Evolutionary conservation across 2,329 filamentous ascomycete genomes (phyloP), one percentile per base, ranked within the genome.

Genomic region (Pseudocercospora cruenta): DNA sequence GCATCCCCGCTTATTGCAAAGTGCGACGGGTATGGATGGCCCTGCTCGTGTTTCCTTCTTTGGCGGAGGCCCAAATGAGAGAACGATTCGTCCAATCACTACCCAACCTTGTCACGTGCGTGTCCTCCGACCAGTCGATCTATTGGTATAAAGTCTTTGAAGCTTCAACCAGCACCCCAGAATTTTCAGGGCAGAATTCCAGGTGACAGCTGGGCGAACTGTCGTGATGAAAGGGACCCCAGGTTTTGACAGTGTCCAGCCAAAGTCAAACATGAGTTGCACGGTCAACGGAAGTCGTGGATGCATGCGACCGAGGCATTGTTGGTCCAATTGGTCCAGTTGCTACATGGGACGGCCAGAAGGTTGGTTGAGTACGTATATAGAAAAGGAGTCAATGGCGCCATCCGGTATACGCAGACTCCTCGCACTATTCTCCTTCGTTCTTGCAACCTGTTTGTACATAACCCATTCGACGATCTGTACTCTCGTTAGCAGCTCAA

Each of bases 401-500:
- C 55, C 55, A 43, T 39, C 55, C 31, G 31, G 6, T 28, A 22
- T 33, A 21, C 16, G 28, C 31, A 19, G 31, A 19, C 55, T 33
- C n/a, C n/a, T 58, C 55, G 33, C 28, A 21, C 55, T 43, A 21
- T 43, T 58, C 55, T 43, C 55, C 31, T 58, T 58, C 55, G 55
- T 39, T 58, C 19, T 26, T 58, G 28, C n/a, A 58, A 10, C 28
- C 10, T 24, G 31, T 58, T 19, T 36, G 19, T 58, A 22, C 55
- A 58, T 24, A 58, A 43, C 7, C n/a, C 55, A 39, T 58, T 58
- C 55, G 55, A 58, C 55, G 55, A 58, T 43, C 55, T 43, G 31
- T 58, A 58, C 55, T 21, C 31, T 58, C 55, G 55, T 58, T 58
- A 58, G 31, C 55, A 39, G 26, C 55, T 58, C 55, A 36, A 58